Base-by-base conservation (phyloP, 1,139 yeast genomes). In the Kodamaea alishanica region DNA sequence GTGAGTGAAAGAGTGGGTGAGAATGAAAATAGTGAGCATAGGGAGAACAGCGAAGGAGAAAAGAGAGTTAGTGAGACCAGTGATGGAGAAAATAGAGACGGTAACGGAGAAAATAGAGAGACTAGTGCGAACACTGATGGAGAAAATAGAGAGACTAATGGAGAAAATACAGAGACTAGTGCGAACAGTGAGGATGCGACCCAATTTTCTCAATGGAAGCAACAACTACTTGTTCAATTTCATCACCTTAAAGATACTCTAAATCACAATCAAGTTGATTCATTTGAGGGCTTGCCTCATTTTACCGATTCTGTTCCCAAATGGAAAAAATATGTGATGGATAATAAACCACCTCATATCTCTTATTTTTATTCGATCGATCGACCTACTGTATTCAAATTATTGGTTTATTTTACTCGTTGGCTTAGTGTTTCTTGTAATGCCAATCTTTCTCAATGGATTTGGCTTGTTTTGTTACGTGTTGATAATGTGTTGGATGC, bases 371-470 rank as follows among this genome's bases (percentile, higher is more conserved):
- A 38, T 6, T 33, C 37, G 7, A 42, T 70, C 6, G 66, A 65
- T 32, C 69, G 70, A 34, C 50, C 62, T 6, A 60, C 65, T 1
- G 53, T 59, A 10, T 60, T 70, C 44, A 65, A 62, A 44, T 55
- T 70, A 22, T 44, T 71, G 23, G 61, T 65, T 1, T 61, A 65
- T 40, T 54, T 55, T 35, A 67, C 74, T 24, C 59, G 61, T 37
- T 69, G 75, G 75, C 55, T 71, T 28, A 66, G 65, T 50, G 47
- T 55, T 5, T 52, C 61, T 8, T 48, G 57, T 30, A 61, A 58
- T 24, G 55, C 52, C n/a, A 51, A 56, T 26, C 44, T 70, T 8
- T 60, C 68, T 2, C 54, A 49, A 39, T 71, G 77, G 77, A 58
- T 70, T 3, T 70, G 67, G 59, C 39, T 44, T 22, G 41, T 66